A percentile compares a stretch with the other conserved stretches of the same genome.
These are phyloP conservation scores for Gomphus bonarii DNA, from an alignment of 1,284 basidiomycete species.

Conservation along the genomic window DNA sequence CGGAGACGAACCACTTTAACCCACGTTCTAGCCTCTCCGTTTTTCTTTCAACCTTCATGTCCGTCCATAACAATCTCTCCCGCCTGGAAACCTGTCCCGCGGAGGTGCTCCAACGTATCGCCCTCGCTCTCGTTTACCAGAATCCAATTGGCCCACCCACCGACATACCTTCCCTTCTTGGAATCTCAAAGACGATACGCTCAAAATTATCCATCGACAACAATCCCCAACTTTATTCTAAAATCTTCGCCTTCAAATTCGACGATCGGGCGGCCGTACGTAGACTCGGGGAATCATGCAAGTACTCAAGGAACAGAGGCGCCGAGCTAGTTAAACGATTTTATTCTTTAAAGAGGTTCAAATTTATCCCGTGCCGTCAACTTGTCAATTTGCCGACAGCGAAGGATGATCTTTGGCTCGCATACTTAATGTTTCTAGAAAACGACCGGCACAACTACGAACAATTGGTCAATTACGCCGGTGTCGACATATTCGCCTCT, in stretches of 20 bases:
- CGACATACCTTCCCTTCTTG: neutral
- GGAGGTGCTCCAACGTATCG: neutral
- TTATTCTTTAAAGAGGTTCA: neutral
- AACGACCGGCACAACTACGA: constrained; percentile 26
- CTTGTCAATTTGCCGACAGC: neutral
- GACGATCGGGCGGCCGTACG: neutral
- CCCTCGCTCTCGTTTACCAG: neutral
- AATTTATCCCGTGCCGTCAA: neutral
- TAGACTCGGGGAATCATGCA: neutral
- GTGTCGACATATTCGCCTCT: neutral
- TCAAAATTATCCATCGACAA: neutral
- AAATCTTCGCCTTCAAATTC: neutral
- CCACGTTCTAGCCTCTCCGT: too few relatives aligned
- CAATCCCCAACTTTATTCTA: too few relatives aligned
- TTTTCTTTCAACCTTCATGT: too few relatives aligned
- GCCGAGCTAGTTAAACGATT: neutral
- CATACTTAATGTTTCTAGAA: constrained; percentile 29
- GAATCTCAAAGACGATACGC: neutral
- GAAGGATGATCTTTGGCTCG: constrained; percentile 23
- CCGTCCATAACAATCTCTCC: neutral
- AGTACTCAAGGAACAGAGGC: neutral
- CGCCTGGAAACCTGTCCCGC: neutral
- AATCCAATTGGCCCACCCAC: neutral
- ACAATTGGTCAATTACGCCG: constrained; percentile 18
- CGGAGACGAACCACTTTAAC: too few relatives aligned